Conservation (phyloP, 208 protist genomes). For the Trypanosomatidae sp. region DNA sequence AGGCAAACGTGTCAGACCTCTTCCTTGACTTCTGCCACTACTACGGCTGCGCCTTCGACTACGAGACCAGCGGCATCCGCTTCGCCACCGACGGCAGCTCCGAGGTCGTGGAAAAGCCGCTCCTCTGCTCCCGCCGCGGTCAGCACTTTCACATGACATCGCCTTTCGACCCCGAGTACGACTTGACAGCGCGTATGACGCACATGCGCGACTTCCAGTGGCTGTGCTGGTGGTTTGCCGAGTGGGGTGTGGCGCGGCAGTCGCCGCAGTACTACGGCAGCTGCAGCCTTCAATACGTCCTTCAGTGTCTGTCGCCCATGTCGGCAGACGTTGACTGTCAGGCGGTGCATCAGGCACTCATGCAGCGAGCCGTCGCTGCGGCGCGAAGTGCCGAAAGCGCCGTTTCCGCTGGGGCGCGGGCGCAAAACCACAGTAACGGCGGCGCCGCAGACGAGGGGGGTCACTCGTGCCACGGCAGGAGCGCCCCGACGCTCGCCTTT, state of each 20-base stretch:
- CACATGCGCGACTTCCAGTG: conserved; percentile 80
- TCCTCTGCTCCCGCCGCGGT: conserved; percentile 60
- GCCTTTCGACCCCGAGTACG: conserved; percentile 83
- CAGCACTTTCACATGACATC: conserved; percentile 86
- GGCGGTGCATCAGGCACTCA: conserved; percentile 47
- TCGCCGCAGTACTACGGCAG: conserved; percentile 32
- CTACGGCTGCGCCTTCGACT: conserved; percentile 84
- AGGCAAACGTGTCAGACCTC: conserved; percentile 44
- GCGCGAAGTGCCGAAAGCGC: not conserved
- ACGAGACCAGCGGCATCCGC: conserved; percentile 67
- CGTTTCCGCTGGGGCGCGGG: not conserved
- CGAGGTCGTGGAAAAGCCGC: conserved; percentile 69
- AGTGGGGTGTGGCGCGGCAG: conserved; percentile 37
- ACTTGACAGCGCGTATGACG: conserved; percentile 82
- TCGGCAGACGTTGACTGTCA: conserved; percentile 51
- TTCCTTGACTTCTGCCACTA: conserved; percentile 87
- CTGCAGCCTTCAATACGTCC: conserved; percentile 58
- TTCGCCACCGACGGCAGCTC: conserved; percentile 62
- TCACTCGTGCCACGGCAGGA: not conserved
- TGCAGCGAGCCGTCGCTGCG: conserved; percentile 21
- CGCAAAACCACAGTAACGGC: not conserved
- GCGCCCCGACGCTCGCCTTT: not conserved
- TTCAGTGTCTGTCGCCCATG: conserved; percentile 68
- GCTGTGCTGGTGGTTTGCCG: conserved; percentile 73
- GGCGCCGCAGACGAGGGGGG: not conserved